Percentiles rank a stretch among this genome's conserved stretches.
phyloP scores from a whole-genome alignment of 768 basidiomycete species.

The Russula emetica region DNA sequence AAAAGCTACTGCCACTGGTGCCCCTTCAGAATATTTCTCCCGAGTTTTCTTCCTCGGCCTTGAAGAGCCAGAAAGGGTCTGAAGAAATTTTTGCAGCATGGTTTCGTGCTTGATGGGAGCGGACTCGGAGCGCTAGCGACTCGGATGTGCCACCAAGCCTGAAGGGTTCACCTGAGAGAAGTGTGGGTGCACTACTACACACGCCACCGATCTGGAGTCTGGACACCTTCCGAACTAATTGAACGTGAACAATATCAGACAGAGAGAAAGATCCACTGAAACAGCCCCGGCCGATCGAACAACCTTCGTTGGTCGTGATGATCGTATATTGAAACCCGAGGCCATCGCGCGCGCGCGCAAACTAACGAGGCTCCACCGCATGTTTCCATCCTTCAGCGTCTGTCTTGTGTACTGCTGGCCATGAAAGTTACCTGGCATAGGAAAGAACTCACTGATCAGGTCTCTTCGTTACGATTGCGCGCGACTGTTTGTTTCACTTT shows the following conservation, averaged over 20 bases:
- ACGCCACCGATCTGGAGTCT: slow-evolving; percentile 51
- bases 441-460: slow-evolving; percentile 40
- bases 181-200: no score
- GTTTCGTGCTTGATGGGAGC: neutral
- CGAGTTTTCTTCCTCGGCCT: slow-evolving; percentile 40
- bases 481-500: neutral
- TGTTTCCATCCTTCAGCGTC: slow-evolving; percentile 29
- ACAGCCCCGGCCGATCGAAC: slow-evolving; percentile 37
- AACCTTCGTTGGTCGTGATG: slow-evolving; percentile 51
- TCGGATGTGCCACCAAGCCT: slow-evolving; percentile 38
- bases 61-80: slow-evolving; percentile 74
- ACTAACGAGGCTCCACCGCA: slow-evolving; percentile 41
- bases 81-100: slow-evolving; percentile 7
- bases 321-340: no score
- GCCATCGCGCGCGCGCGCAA: no score
- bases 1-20: no score
- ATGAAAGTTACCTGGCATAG: slow-evolving; percentile 1
- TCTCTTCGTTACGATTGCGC: slow-evolving; percentile 33
- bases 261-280: neutral
- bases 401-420: slow-evolving; percentile 3
- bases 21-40: no score
- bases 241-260: slow-evolving; percentile 20
- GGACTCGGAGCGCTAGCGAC: neutral
- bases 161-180: no score
- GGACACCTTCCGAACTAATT: slow-evolving; percentile 68